phyloP scores from a whole-genome alignment of 331 rosid genomes.

The Rhamnella rubrinervis region DNA sequence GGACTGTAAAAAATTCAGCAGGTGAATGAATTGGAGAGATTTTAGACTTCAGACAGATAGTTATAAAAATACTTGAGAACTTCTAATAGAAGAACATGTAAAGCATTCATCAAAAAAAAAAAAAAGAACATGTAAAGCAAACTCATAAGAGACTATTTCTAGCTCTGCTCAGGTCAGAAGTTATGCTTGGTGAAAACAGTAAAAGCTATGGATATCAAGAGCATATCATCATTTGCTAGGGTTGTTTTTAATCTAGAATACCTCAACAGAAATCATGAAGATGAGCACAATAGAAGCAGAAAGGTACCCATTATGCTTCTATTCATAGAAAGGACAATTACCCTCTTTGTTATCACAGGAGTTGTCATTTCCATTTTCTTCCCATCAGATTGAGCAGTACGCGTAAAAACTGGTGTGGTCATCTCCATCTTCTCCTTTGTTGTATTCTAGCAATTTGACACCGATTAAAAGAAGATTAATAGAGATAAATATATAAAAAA shows the following conservation, averaged over 20 bases:
- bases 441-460: slow-evolving; percentile 54
- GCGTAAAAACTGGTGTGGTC: slow-evolving; percentile 88
- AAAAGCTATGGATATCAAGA: not conserved
- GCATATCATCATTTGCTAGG: not conserved
- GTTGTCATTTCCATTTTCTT: slow-evolving; percentile 95
- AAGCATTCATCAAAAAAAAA: too few species aligned
- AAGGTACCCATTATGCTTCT: not conserved
- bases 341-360: slow-evolving; percentile 81
- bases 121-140: not conserved
- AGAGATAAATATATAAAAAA: slow-evolving; percentile 1
- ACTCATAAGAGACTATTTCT: not conserved
- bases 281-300: not conserved
- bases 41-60: not conserved
- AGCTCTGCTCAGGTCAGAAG: not conserved
- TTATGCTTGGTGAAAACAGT: not conserved
- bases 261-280: not conserved
- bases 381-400: slow-evolving; percentile 56
- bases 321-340: slow-evolving; percentile 21
- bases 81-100: not conserved
- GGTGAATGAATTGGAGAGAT: not conserved
- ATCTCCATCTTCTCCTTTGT: slow-evolving; percentile 81
- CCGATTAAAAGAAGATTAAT: slow-evolving; percentile 1
- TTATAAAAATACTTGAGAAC: not conserved
- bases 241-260: not conserved
- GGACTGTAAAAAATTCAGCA: not conserved